These are phyloP conservation scores for Boletus semigastroideus DNA, from an alignment of 1,284 basidiomycete species.

Conservation along the genomic window DNA sequence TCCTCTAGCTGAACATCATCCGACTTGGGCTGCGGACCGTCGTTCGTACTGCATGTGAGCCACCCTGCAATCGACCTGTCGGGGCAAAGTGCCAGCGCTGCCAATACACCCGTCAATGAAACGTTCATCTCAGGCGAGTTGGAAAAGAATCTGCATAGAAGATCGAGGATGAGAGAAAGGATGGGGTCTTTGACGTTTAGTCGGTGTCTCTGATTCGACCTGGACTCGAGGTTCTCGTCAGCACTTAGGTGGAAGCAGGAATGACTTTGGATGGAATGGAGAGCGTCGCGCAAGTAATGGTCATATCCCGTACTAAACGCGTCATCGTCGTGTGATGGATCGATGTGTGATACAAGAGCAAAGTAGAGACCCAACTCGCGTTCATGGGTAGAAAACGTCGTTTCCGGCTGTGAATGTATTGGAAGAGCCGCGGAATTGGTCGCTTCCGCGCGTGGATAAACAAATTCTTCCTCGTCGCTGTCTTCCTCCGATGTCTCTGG, in stretches of 20 bases:
- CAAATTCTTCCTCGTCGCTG: slow-evolving; percentile 64
- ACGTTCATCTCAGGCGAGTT: slow-evolving; percentile 88
- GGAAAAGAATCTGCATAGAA: slow-evolving; percentile 76
- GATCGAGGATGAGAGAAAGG: slow-evolving; percentile 68
- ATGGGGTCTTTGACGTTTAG: slow-evolving; percentile 81
- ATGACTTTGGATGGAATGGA: slow-evolving; percentile 67
- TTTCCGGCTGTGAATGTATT: slow-evolving; percentile 60
- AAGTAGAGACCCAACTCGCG: slow-evolving; percentile 83
- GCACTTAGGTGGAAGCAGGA: slow-evolving; percentile 50
- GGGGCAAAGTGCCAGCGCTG: slow-evolving; percentile 79
- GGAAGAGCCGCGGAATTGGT: slow-evolving; percentile 25
- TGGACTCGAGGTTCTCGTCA: slow-evolving; percentile 37
- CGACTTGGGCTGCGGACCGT: slow-evolving; percentile 28
- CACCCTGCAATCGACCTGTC: slow-evolving; percentile 86
- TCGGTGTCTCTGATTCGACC: slow-evolving; percentile 59
- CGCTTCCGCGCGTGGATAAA: slow-evolving; percentile 56
- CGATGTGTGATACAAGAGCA: slow-evolving; percentile 75
- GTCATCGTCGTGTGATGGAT: slow-evolving; percentile 70
- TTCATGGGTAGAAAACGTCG: slow-evolving; percentile 75
- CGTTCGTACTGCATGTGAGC: slow-evolving; percentile 67
- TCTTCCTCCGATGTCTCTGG: slow-evolving; percentile 36
- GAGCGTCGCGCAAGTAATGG: slow-evolving; percentile 80
- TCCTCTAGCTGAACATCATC: slow-evolving; percentile 30
- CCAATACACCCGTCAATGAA: slow-evolving; percentile 80
- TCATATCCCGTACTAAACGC: slow-evolving; percentile 86